These are phyloP conservation scores for Gossypium gossypioides DNA, from an alignment of 441 rosid genomes.

Conservation along the genomic window DNA sequence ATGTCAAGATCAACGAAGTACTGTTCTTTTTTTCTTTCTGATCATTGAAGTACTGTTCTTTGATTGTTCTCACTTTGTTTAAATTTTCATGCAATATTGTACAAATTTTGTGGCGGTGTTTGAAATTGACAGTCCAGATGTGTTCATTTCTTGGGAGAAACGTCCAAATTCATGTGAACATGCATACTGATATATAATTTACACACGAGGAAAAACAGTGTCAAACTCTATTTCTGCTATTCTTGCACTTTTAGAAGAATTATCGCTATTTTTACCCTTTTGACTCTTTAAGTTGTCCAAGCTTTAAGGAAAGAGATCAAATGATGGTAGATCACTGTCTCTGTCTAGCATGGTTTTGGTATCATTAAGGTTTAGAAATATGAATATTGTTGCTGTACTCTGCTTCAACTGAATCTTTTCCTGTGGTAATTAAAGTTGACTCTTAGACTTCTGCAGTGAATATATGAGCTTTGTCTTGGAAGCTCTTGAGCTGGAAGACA, in stretches of 20 bases:
- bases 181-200: not conserved
- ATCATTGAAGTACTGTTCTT: not conserved
- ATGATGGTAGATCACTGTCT: not conserved
- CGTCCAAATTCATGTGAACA: not conserved
- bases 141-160: not conserved
- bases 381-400: slow-evolving; percentile 2
- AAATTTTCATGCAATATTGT: not conserved
- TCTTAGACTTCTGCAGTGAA: slow-evolving; percentile 35
- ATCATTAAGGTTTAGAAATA: not conserved
- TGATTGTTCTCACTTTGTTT: not conserved
- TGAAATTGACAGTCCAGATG: not conserved
- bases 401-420: slow-evolving; percentile 1
- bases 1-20: not conserved
- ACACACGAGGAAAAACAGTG: not conserved
- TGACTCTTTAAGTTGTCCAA: not conserved
- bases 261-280: not conserved
- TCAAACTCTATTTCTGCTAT: not conserved
- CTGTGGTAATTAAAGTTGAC: slow-evolving; percentile 4
- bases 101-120: not conserved
- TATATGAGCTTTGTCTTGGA: slow-evolving; percentile 54
- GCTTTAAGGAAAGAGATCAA: not conserved
- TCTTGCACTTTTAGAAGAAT: not conserved
- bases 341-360: not conserved
- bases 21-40: not conserved
- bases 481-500: slow-evolving; percentile 81